Conservation (phyloP, 345 rosid genomes). For the Crucihimalaya himalaica region DNA sequence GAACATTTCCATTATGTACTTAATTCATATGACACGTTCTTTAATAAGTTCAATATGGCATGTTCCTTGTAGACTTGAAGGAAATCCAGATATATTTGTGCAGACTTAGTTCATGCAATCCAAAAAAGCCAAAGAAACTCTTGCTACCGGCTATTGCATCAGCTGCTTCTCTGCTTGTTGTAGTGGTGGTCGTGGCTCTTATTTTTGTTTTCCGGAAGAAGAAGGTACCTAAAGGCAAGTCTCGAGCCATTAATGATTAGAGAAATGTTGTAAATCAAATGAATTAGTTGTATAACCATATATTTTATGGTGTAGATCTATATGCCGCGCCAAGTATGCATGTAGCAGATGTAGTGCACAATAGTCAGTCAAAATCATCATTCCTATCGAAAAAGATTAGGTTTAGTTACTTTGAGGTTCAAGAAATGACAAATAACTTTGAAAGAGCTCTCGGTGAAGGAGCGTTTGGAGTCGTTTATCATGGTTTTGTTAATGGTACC, state of each 20-base stretch:
- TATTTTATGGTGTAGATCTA: not conserved
- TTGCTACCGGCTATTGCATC: constrained; percentile 35
- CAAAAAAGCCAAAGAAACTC: not conserved
- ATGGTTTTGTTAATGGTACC: no score
- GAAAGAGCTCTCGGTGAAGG: no score
- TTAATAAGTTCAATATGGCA: not conserved
- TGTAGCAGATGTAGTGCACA: not conserved
- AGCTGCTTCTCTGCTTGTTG: constrained; percentile 19
- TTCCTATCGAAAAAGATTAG: constrained; percentile 28
- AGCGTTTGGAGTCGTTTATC: no score
- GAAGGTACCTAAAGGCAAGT: constrained; percentile 17
- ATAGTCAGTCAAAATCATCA: not conserved
- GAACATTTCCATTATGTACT: not conserved
- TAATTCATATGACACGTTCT: not conserved
- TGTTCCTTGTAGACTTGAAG: constrained; percentile 27
- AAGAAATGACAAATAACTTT: no score
- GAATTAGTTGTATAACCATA: not conserved
- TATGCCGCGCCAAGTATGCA: not conserved
- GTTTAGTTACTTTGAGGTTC: constrained; percentile 37
- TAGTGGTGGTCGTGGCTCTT: constrained; percentile 26
- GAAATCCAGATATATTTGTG: constrained; percentile 46
- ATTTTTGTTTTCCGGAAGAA: constrained; percentile 27
- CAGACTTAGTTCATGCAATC: constrained; percentile 12
- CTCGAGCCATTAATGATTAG: not conserved
- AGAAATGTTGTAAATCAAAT: not conserved